Evolutionary conservation across 768 basidiomycete genomes (phyloP).

Genomic region (Boletellus sp.): DNA sequence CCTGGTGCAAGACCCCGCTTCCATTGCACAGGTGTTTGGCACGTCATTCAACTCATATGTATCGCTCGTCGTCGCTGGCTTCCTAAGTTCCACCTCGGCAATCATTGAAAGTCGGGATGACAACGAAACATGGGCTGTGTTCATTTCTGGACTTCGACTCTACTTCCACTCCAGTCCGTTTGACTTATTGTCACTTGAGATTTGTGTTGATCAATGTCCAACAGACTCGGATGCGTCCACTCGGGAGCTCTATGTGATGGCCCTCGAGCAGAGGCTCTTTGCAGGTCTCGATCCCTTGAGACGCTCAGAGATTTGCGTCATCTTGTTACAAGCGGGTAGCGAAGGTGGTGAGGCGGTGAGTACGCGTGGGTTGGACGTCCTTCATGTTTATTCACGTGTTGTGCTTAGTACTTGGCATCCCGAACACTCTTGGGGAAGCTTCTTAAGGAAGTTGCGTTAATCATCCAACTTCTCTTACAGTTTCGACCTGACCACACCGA

Average conservation of each 20-base stretch:
- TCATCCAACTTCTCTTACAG: conserved; percentile 47
- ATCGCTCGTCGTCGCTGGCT: conserved; percentile 40
- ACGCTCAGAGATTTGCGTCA: conserved; percentile 51
- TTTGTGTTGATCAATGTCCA: neutral
- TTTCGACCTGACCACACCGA: conserved; percentile 46
- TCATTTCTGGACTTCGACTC: conserved; percentile 39
- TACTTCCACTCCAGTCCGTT: conserved; percentile 48
- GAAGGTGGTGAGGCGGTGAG: conserved; percentile 49
- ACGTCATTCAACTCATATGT: conserved; percentile 34
- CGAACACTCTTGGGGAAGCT: conserved; percentile 49
- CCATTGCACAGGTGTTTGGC: conserved; percentile 35
- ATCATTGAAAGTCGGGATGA: conserved; percentile 44
- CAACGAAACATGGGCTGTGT: conserved; percentile 47
- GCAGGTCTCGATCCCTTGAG: conserved; percentile 46
- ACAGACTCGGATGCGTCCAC: conserved; percentile 40
- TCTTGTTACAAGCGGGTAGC: conserved; percentile 52
- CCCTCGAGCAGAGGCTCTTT: conserved; percentile 57
- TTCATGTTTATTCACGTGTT: neutral
- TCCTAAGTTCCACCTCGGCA: conserved; percentile 45
- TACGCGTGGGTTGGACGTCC: neutral
- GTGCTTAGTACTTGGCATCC: conserved; percentile 39
- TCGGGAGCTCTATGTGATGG: conserved; percentile 39
- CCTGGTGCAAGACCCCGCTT: conserved; percentile 25
- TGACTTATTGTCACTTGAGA: neutral
- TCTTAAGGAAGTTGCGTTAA: conserved; percentile 48